Base-by-base conservation (phyloP, 176 grass and related monocot species). In the Themeda triandra region DNA sequence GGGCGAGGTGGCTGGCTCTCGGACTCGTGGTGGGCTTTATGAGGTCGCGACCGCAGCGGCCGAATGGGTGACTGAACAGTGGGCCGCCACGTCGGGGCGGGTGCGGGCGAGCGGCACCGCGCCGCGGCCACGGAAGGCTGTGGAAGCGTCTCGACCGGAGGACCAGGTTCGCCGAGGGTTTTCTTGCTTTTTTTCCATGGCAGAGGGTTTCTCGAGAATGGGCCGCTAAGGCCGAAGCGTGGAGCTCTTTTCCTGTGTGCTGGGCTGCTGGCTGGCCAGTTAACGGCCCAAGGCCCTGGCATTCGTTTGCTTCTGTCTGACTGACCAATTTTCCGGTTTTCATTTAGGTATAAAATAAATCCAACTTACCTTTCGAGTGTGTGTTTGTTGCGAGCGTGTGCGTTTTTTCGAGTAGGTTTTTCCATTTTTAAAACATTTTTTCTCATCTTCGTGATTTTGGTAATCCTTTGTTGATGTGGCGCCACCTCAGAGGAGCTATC, bases 81-180 rank as follows among this genome's bases (percentile, higher is more conserved):
- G 79, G 79, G 65, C 79, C 79, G 1, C 45, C 79, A 81, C 65
- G 63, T 68, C 42, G 31, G 31, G 53, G 31, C 19, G 21, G 31
- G 64, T 32, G 77, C 37, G 17, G 23, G 19, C 59, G 59, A 5
- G 76, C 58, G 17, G 62, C 77, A 46, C 19, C 40, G 44, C 64
- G 64, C 30, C 78, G 29, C 78, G 30, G 62, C 64, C 6, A 15
- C n/a, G 62, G 78, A 81, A 81, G 44, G 30, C 63, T 68, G 63
- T 81, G 27, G 78, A 81, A 81, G 27, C 11, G 2, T 81, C 44
- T 25, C 29, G 67, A 23, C 63, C 32, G 32, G 63, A 66, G n/a
- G n/a, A 35, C 78, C 3, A 80, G 63, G 28, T 32, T 66, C 77
- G 18, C 36, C 36, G 23, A 32, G 33, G 51, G 39, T 77, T 77